A percentile compares a stretch with the other conserved stretches of the same genome.
Conservation (phyloP, 2,329 filamentous ascomycete species). For the Hymenoscyphus fructigenus region DNA sequence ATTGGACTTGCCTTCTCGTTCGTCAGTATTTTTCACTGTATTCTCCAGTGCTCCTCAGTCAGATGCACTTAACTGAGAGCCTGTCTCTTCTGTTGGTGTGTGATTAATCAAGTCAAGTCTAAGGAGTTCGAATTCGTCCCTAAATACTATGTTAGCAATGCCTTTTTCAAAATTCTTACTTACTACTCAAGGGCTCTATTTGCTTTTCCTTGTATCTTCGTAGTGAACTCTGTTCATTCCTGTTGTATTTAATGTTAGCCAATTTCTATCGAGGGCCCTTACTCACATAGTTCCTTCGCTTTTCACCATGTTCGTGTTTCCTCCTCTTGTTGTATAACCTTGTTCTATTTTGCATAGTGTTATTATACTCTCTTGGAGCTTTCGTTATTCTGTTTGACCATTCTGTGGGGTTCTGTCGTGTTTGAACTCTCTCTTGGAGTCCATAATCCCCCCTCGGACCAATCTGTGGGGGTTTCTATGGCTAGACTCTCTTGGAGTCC, state of each 20-base stretch:
- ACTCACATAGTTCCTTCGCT: neutral
- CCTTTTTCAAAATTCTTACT: neutral
- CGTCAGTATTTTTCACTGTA: neutral
- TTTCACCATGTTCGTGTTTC: neutral
- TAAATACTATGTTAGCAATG: too few relatives aligned
- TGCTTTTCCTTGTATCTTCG: neutral
- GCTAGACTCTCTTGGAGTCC: too few relatives aligned
- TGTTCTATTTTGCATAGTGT: neutral
- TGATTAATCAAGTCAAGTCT: too few relatives aligned
- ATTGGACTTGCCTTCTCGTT: neutral
- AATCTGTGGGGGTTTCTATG: too few relatives aligned
- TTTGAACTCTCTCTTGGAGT: too few relatives aligned
- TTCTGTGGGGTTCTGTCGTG: too few relatives aligned
- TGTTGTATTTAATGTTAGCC: neutral
- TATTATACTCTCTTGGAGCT: too few relatives aligned
- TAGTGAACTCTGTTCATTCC: neutral
- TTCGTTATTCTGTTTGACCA: too few relatives aligned
- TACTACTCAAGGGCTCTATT: neutral
- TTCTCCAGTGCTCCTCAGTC: neutral
- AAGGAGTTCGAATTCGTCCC: too few relatives aligned
- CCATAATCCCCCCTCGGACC: too few relatives aligned
- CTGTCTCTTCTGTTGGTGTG: neutral
- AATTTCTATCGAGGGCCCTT: neutral
- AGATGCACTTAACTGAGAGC: neutral
- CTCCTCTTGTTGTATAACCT: neutral